Conservation (phyloP, 78 protist species). For the Dictyostelium discoideum region DNA sequence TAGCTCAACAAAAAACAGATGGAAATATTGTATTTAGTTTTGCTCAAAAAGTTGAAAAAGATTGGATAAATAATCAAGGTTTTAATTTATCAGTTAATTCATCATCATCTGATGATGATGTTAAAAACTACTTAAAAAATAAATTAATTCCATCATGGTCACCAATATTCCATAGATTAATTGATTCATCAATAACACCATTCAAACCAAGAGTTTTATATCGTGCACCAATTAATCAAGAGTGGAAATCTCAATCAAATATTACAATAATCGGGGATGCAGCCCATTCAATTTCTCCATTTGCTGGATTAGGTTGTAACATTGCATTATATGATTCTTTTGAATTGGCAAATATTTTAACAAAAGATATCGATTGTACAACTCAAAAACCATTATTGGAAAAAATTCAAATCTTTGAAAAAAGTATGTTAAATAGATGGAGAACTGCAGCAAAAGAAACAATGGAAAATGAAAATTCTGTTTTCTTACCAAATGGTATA, state of each 20-base stretch:
- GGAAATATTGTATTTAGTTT: not conserved
- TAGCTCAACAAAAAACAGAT: conserved; percentile 4
- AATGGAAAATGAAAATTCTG: not conserved
- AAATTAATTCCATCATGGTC: conserved; percentile 16
- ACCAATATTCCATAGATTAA: not conserved
- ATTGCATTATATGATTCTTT: conserved; percentile 29
- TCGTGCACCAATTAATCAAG: not conserved
- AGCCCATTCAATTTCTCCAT: conserved; percentile 69
- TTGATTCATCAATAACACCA: not conserved
- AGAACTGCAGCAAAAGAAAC: not conserved
- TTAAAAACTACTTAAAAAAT: not conserved
- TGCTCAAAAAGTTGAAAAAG: not conserved
- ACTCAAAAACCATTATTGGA: not conserved
- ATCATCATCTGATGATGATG: not conserved
- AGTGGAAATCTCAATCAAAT: not conserved
- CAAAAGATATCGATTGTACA: not conserved
- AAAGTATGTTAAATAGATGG: not conserved
- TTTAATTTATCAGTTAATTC: not conserved
- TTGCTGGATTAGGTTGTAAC: conserved; percentile 60
- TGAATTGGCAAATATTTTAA: not conserved
- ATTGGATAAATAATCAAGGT: not conserved
- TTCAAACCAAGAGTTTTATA: not conserved
- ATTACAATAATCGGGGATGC: conserved; percentile 54
- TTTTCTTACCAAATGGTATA: not conserved
- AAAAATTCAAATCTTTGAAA: not conserved